phyloP scores from a whole-genome alignment of 768 basidiomycete species.

The Butyriboletus loyo region DNA sequence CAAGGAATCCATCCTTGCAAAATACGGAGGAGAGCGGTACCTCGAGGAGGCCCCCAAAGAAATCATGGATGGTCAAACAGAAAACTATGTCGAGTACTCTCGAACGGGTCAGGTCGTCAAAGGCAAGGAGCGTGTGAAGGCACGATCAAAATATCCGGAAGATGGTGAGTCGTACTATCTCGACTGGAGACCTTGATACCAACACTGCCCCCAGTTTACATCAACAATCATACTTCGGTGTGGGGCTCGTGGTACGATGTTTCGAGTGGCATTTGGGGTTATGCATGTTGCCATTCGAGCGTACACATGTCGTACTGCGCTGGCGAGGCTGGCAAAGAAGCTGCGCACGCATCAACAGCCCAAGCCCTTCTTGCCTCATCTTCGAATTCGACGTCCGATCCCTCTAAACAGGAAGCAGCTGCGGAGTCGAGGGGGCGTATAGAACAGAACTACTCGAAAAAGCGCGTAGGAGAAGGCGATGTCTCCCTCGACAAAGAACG shows the following conservation, averaged over 20 bases:
- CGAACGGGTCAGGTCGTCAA: conserved; percentile 87
- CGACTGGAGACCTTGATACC: background rate
- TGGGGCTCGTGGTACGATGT: conserved; percentile 96
- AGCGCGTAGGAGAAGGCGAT: conserved; percentile 78
- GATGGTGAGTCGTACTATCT: conserved; percentile 60
- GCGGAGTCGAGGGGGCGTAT: conserved; percentile 37
- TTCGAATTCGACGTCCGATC: conserved; percentile 26
- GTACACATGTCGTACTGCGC: conserved; percentile 90
- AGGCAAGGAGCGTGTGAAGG: conserved; percentile 85
- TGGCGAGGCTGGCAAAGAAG: conserved; percentile 79
- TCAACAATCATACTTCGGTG: conserved; percentile 93
- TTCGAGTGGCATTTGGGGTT: conserved; percentile 79
- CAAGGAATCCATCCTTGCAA: conserved; percentile 85
- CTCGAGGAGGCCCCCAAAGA: conserved; percentile 88
- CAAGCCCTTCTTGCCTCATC: conserved; percentile 57
- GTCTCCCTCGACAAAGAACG: conserved; percentile 69
- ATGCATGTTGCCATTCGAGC: conserved; percentile 88
- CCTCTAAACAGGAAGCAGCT: conserved; percentile 30
- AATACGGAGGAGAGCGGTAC: conserved; percentile 94
- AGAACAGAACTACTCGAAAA: conserved; percentile 76
- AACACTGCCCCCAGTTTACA: conserved; percentile 52
- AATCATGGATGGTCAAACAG: conserved; percentile 91
- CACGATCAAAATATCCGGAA: conserved; percentile 91
- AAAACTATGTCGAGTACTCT: conserved; percentile 97
- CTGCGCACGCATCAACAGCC: conserved; percentile 71